Evolutionary conservation across 2,329 filamentous ascomycete genomes (phyloP), one percentile per base, ranked within the genome.

Genomic region (Aspergillus oerlinghausenensis): DNA sequence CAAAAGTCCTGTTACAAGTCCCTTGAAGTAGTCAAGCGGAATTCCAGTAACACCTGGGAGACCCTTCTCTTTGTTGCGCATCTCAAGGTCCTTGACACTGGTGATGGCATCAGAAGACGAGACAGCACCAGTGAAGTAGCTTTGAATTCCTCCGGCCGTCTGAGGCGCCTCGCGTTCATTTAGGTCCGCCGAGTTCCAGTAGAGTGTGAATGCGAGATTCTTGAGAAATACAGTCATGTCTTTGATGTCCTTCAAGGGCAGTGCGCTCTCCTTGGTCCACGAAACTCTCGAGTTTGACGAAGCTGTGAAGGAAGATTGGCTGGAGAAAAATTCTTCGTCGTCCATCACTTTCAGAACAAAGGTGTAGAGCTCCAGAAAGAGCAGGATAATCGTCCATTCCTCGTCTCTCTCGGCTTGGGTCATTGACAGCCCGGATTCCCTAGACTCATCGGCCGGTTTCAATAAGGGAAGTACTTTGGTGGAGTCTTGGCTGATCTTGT

Each of bases 331-430:
- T 65, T 99, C 94, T 63, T 97, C 93, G 61, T 99, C 94, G 64
- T 99, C 94, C 70, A 93, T 96, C 35, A 97, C 85, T 64, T 94
- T 89, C 11, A 97, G 79, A 2, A 97, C 85, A 70, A 97, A 97
- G 2, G 89, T 91, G 70, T 97, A 99, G 0, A 99, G 82, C 66
- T 99, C 94, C 5, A 99, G 81, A 68, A 99, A 97, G 0, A 99
- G 82, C 0, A 97, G 79, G 45, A 96, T 84, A 1, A 94, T 87
- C 19, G 88, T 87, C 94, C 94, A 99, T 69, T 97, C 91, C 63
- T 87, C 82, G 26, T 80, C 75, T 74, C 79, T 73, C 69, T 80
- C 61, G 63, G 67, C 54, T 70, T 73, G 67, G 35, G 70, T 49
- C 38, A 64, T 58, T 53, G 55, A 51, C 49, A 56, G 42, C 49